phyloP scores from a whole-genome alignment of 2,329 filamentous ascomycete genomes.

The Dothidotthia symphoricarpi region DNA sequence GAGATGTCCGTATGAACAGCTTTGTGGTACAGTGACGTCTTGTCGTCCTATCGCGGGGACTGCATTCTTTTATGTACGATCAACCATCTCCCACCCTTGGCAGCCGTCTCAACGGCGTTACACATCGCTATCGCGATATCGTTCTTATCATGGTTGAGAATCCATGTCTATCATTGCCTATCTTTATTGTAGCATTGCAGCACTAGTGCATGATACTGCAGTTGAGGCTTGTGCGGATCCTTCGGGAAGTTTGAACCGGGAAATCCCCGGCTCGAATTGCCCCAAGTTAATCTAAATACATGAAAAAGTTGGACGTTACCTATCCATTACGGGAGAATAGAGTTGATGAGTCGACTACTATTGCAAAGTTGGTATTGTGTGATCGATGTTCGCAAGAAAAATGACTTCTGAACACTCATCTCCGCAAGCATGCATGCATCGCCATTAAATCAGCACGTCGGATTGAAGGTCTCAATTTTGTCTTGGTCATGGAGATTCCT shows the following conservation, averaged over 20 bases:
- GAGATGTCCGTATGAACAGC: background rate
- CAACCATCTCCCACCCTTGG: slow-evolving; percentile 18
- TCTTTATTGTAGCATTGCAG: slow-evolving; percentile 5
- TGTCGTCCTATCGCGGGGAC: background rate
- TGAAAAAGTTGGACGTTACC: no score
- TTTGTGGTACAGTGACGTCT: background rate
- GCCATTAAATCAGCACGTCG: no score
- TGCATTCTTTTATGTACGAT: slow-evolving; percentile 3
- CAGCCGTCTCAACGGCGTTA: slow-evolving; percentile 9
- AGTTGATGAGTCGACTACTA: no score
- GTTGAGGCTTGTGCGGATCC: slow-evolving; percentile 17
- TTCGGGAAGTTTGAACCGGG: slow-evolving; percentile 23
- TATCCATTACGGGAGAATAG: no score
- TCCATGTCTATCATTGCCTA: slow-evolving; percentile 15
- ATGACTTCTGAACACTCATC: no score
- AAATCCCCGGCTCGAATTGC: slow-evolving; percentile 18
- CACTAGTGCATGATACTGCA: slow-evolving; percentile 10
- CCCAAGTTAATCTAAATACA: slow-evolving; percentile 6
- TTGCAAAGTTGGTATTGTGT: no score
- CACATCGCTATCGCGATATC: slow-evolving; percentile 12
- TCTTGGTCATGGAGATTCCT: slow-evolving; percentile 7
- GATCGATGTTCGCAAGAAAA: no score
- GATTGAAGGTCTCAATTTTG: background rate
- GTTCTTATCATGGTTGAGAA: slow-evolving; percentile 17
- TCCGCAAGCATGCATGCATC: no score